Conservation (phyloP, 768 basidiomycete genomes). For the Lepiota venenata region DNA sequence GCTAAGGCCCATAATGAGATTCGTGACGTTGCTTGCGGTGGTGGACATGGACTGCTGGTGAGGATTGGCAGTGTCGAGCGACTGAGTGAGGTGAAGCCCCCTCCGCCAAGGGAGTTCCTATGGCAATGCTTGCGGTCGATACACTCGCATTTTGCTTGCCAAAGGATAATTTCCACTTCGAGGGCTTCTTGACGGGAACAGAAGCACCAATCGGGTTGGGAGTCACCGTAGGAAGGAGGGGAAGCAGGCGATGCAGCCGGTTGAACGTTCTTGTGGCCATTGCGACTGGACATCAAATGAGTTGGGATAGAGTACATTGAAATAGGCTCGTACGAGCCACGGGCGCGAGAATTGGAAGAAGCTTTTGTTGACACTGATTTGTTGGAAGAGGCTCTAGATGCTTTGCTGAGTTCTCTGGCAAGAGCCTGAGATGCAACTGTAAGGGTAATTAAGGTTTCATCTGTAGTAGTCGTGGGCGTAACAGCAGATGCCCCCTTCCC, state of each 20-base stretch:
- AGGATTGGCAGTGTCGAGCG: slow-evolving; percentile 23
- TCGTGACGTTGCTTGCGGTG: slow-evolving; percentile 77
- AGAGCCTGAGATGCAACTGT: slow-evolving; percentile 80
- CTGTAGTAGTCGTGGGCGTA: slow-evolving; percentile 34
- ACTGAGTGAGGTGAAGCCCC: slow-evolving; percentile 30
- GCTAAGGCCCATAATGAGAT: slow-evolving; percentile 67
- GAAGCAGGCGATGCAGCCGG: slow-evolving; percentile 14
- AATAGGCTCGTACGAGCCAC: slow-evolving; percentile 39
- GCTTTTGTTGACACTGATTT: slow-evolving; percentile 28
- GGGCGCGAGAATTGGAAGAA: slow-evolving; percentile 19
- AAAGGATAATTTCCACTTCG: slow-evolving; percentile 83
- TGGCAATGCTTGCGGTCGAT: slow-evolving; percentile 28
- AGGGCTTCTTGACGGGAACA: slow-evolving; percentile 68
- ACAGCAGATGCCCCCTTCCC: slow-evolving; percentile 57
- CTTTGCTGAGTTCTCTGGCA: slow-evolving; percentile 79
- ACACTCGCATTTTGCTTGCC: slow-evolving; percentile 45
- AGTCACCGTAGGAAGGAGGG: slow-evolving; percentile 14
- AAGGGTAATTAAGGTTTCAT: slow-evolving; percentile 64
- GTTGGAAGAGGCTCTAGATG: slow-evolving; percentile 43
- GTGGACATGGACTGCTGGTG: slow-evolving; percentile 45
- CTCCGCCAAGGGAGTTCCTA: slow-evolving; percentile 38
- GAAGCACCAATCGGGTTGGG: slow-evolving; percentile 21
- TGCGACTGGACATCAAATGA: slow-evolving; percentile 20
- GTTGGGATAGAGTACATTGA: slow-evolving; percentile 41
- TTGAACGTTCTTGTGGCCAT: slow-evolving; percentile 18